Evolutionary conservation across 2,329 filamentous ascomycete genomes (phyloP), one percentile per base, ranked within the genome.

Genomic region (Botrytis sinoallii): DNA sequence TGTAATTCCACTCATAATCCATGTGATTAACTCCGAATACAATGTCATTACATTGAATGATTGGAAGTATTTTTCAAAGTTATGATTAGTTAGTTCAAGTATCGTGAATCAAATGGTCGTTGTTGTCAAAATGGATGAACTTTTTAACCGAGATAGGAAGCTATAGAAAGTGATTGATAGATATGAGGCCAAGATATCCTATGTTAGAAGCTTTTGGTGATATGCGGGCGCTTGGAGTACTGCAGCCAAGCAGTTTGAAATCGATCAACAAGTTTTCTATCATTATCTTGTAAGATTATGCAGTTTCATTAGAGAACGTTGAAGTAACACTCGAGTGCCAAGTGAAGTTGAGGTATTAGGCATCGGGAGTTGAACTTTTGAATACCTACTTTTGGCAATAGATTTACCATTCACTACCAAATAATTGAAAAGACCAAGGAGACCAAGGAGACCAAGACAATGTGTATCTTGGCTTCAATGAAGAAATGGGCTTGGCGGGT

Each of bases 391-490:
- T 61, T 40, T 61, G 35, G 35, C 3, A 61, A 61, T 40, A n/a
- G 59, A 40, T 61, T 40, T n/a, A 61, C 59, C 35, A 61, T 40
- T 38, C 6, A n/a, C 5, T 61, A 22, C 32, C 35, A 61, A n/a
- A 40, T 0, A 16, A 8, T 40, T 29, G 18, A 32, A 22, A 65
- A 66, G 20, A 22, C 40, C 25, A 64, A 69, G 52, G 29, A 69
- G 44, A 18, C 67, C 67, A 70, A 60, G 67, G 29, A 69, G 44
- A 18, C 67, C 67, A 70, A 60, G 67, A 60, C n/a, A 70, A 44
- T 60, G 3, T 70, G 20, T 35, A 35, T 29, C 67, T 70, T 70
- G 67, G 52, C 44, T 25, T 57, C 18, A 38, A 42, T 16, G 32
- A n/a, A 60, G n/a, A 70, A 10, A 20, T 40, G 67, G n/a, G 20